Conservation (phyloP, 2,329 filamentous ascomycete genomes). For the Ophiostoma sp. region DNA sequence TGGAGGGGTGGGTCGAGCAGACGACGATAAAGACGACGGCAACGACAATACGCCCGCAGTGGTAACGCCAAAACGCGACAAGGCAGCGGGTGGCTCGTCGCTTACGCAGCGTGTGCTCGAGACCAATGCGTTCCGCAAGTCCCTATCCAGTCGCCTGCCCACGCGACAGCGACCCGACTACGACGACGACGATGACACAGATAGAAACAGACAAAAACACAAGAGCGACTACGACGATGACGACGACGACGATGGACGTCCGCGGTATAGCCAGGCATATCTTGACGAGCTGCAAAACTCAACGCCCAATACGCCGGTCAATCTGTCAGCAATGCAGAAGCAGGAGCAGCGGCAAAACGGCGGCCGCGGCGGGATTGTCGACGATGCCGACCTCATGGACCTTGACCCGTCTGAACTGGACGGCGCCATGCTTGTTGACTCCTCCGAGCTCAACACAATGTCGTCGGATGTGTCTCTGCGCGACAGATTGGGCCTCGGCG, state of each 20-base stretch:
- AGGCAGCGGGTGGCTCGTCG: not conserved
- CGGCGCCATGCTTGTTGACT: slow-evolving; percentile 58
- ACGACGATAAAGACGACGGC: slow-evolving; percentile 41
- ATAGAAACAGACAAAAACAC: not conserved
- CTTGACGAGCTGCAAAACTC: slow-evolving; percentile 79
- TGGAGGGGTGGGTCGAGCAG: slow-evolving; percentile 47
- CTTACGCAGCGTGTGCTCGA: slow-evolving; percentile 32
- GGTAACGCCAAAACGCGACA: slow-evolving; percentile 48
- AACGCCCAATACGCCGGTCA: slow-evolving; percentile 74
- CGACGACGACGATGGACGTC: slow-evolving; percentile 56
- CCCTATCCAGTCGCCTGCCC: slow-evolving; percentile 46
- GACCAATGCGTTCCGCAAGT: slow-evolving; percentile 40
- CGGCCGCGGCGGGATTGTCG: slow-evolving; percentile 30
- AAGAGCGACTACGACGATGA: slow-evolving; percentile 22
- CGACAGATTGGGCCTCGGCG: not conserved
- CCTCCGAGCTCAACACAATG: slow-evolving; percentile 34
- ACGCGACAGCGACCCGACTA: slow-evolving; percentile 39
- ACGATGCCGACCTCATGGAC: slow-evolving; percentile 48
- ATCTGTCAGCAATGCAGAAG: slow-evolving; percentile 40
- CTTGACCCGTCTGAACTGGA: slow-evolving; percentile 57
- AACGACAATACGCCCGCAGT: slow-evolving; percentile 39
- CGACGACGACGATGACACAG: slow-evolving; percentile 43
- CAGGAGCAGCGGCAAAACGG: slow-evolving; percentile 33
- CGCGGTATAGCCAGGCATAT: slow-evolving; percentile 80
- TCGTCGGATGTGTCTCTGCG: slow-evolving; percentile 25